Percentiles rank a stretch among this genome's conserved stretches.
Conservation (phyloP, 495 filamentous ascomycete species). For the Xylaria grammica region DNA sequence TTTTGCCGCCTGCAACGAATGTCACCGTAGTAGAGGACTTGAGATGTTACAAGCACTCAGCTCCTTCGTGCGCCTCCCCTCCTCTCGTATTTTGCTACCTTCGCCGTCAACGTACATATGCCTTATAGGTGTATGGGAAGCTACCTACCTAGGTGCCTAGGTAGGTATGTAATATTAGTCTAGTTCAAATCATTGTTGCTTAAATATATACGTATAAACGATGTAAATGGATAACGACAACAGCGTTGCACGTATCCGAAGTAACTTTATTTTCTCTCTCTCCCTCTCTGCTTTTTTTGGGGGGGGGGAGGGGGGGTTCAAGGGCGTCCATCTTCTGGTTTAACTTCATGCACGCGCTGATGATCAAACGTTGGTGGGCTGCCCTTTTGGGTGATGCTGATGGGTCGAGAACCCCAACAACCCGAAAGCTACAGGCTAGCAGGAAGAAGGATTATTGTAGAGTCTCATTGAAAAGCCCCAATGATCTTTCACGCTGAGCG, state of each 20-base stretch:
- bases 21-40: constrained; percentile 11
- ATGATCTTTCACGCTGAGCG: constrained; percentile 18
- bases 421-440: constrained; percentile 2
- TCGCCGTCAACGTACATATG: background rate
- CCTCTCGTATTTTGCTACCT: background rate
- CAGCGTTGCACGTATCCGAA: background rate
- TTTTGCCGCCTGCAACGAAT: constrained; percentile 10
- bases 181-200: background rate
- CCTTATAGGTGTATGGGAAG: background rate
- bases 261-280: background rate
- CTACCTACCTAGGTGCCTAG: background rate
- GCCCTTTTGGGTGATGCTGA: constrained; percentile 16
- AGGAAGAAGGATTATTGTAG: constrained; percentile 6
- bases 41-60: background rate
- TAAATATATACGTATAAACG: background rate
- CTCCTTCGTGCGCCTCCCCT: background rate
- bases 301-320: too few relatives aligned
- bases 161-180: background rate
- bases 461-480: constrained; percentile 8
- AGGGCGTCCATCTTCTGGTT: constrained; percentile 8
- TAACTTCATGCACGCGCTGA: constrained; percentile 14
- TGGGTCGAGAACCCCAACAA: background rate
- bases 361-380: constrained; percentile 23
- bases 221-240: background rate
- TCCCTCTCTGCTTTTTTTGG: background rate